Percentiles rank a stretch among this genome's conserved stretches.
Evolutionary conservation across 1,284 basidiomycete species (phyloP).

Genomic region (Farysia itapuensis): DNA sequence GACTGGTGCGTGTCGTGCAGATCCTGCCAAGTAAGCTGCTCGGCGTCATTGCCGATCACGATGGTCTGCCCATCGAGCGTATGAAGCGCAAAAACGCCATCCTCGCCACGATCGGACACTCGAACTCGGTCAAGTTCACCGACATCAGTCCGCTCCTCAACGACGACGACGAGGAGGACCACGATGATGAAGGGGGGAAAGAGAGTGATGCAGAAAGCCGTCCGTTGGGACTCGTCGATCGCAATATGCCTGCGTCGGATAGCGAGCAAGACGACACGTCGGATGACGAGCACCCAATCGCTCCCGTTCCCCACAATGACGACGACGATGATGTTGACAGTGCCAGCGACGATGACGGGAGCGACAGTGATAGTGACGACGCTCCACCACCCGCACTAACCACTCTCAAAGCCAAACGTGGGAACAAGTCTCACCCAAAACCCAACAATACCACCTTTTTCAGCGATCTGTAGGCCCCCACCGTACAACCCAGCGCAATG

Average conservation of each 20-base stretch:
- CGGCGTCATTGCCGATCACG: conserved; percentile 86
- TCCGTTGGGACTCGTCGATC: background rate
- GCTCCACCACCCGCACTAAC: too few species aligned
- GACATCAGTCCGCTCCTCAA: conserved; percentile 72
- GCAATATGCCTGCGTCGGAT: conserved; percentile 3
- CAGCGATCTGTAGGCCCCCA: too few species aligned
- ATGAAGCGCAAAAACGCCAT: conserved; percentile 73
- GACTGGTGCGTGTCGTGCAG: conserved; percentile 83
- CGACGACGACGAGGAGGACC: conserved; percentile 36
- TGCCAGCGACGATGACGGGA: background rate
- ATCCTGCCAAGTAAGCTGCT: conserved; percentile 85
- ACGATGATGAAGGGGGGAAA: conserved; percentile 19
- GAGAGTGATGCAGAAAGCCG: conserved; percentile 8
- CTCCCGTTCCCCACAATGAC: conserved; percentile 2
- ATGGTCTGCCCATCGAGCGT: conserved; percentile 79
- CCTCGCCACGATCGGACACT: conserved; percentile 91
- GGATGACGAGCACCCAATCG: conserved; percentile 5
- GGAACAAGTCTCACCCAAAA: too few species aligned
- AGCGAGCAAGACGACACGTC: conserved; percentile 10
- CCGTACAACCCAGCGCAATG: too few species aligned
- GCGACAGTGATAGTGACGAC: background rate
- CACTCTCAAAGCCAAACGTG: too few species aligned
- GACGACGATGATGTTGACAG: conserved; percentile 2
- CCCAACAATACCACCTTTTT: too few species aligned
- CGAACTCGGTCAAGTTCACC: conserved; percentile 80